A percentile compares a stretch with the other conserved stretches of the same genome.
These are phyloP conservation scores for Pythium scleroteichum DNA, from an alignment of 352 stramenopile species.

Conservation along the genomic window DNA sequence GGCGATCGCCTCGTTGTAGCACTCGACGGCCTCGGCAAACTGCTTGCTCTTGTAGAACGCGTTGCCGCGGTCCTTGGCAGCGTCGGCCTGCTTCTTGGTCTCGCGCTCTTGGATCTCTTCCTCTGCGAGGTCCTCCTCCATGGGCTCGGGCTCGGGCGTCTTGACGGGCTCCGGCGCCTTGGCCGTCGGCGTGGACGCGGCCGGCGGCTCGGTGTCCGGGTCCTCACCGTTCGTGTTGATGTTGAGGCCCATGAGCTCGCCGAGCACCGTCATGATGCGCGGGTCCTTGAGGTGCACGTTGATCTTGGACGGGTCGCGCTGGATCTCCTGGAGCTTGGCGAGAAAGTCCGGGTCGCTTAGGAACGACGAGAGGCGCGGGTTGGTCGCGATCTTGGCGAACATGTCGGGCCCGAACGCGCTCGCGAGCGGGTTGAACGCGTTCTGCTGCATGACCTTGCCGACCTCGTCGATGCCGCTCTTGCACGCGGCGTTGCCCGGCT, in stretches of 20 bases:
- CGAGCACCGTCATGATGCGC: slow-evolving; percentile 86
- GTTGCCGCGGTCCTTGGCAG: slow-evolving; percentile 96
- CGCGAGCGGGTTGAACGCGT: slow-evolving; percentile 83
- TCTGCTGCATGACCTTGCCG: slow-evolving; percentile 83
- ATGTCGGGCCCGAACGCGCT: slow-evolving; percentile 96
- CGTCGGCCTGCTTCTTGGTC: slow-evolving; percentile 74
- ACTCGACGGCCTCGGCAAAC: slow-evolving; percentile 92
- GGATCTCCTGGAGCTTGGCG: slow-evolving; percentile 69
- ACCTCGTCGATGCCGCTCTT: slow-evolving; percentile 93
- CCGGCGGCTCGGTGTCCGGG: slow-evolving; percentile 54
- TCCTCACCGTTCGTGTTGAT: slow-evolving; percentile 64
- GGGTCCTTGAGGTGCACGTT: slow-evolving; percentile 80
- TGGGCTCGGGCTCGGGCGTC: slow-evolving; percentile 55
- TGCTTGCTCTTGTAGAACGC: slow-evolving; percentile 97
- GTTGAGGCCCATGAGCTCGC: slow-evolving; percentile 83
- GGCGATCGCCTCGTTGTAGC: slow-evolving; percentile 96
- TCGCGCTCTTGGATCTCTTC: slow-evolving; percentile 75
- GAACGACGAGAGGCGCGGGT: slow-evolving; percentile 86
- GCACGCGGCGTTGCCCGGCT: slow-evolving; percentile 91
- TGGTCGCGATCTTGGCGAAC: slow-evolving; percentile 90
- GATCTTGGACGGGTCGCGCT: slow-evolving; percentile 76
- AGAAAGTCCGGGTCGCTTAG: slow-evolving; percentile 94
- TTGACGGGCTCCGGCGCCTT: slow-evolving; percentile 36
- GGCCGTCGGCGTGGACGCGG: slow-evolving; percentile 18
- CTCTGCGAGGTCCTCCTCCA: slow-evolving; percentile 86